These are phyloP conservation scores for Chaetoscypha palmicola DNA, from an alignment of 2,329 filamentous ascomycete species.

Conservation along the genomic window DNA sequence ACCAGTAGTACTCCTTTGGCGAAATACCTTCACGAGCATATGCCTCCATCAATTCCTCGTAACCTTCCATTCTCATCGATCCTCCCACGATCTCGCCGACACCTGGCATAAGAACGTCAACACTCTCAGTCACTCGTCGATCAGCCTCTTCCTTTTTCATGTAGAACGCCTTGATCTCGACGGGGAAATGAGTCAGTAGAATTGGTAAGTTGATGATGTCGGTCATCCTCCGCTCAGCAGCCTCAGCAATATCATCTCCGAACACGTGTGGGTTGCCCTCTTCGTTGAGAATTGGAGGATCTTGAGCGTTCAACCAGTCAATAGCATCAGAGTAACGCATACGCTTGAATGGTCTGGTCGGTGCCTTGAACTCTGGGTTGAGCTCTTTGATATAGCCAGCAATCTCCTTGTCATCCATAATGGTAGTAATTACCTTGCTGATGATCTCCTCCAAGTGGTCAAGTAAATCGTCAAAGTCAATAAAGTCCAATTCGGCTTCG, in stretches of 20 bases:
- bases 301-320: slow-evolving; percentile 82
- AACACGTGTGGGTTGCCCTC: slow-evolving; percentile 85
- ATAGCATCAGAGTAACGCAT: slow-evolving; percentile 96
- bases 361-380: slow-evolving; percentile 83
- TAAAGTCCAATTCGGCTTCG: slow-evolving; percentile 94
- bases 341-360: slow-evolving; percentile 79
- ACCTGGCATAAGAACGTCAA: slow-evolving; percentile 80
- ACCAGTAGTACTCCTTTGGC: slow-evolving; percentile 91
- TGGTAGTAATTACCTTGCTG: slow-evolving; percentile 56
- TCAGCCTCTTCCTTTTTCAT: slow-evolving; percentile 87
- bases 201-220: slow-evolving; percentile 94
- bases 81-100: slow-evolving; percentile 97
- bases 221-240: slow-evolving; percentile 93
- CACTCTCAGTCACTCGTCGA: slow-evolving; percentile 79
- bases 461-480: slow-evolving; percentile 84
- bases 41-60: slow-evolving; percentile 80
- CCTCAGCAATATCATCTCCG: slow-evolving; percentile 96
- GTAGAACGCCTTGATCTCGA: slow-evolving; percentile 98
- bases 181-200: slow-evolving; percentile 94
- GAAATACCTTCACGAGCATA: slow-evolving; percentile 84
- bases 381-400: slow-evolving; percentile 71
- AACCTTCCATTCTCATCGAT: slow-evolving; percentile 91
- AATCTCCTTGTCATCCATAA: slow-evolving; percentile 65
- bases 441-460: slow-evolving; percentile 75
- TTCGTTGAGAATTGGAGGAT: slow-evolving; percentile 77